phyloP scores from a whole-genome alignment of 1,284 basidiomycete genomes.

The Ustilago sp. region DNA sequence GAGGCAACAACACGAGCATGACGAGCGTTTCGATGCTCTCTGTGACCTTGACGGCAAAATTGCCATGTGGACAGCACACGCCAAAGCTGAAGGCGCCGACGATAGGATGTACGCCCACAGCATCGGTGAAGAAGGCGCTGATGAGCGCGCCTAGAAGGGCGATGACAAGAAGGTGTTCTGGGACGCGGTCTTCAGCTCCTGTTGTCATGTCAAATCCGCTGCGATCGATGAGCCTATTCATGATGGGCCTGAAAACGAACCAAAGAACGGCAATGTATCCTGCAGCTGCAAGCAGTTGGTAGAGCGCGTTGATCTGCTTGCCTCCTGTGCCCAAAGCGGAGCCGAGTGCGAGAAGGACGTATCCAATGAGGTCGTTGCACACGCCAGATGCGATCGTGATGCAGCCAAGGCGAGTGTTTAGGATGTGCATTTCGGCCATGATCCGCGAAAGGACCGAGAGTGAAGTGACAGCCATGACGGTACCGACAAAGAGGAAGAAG shows the following conservation, averaged over 20 bases:
- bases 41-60: constrained; percentile 54
- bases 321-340: constrained; percentile 46
- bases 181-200: constrained; percentile 40
- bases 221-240: constrained; percentile 38
- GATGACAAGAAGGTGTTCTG: constrained; percentile 41
- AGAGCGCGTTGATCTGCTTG: constrained; percentile 51
- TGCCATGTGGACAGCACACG: constrained; percentile 50
- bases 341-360: constrained; percentile 52
- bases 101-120: constrained; percentile 55
- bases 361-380: constrained; percentile 58
- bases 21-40: constrained; percentile 54
- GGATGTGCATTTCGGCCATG: constrained; percentile 57
- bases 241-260: constrained; percentile 48
- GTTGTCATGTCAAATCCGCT: constrained; percentile 47
- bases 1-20: constrained; percentile 47
- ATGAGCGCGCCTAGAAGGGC: constrained; percentile 47
- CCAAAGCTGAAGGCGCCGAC: constrained; percentile 55
- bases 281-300: constrained; percentile 50
- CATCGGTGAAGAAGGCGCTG: constrained; percentile 52
- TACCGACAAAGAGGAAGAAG: constrained; percentile 61
- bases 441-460: constrained; percentile 52
- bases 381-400: constrained; percentile 57
- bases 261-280: constrained; percentile 46
- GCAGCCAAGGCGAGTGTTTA: constrained; percentile 52
- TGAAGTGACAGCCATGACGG: constrained; percentile 59